Evolutionary conservation across 1,284 basidiomycete genomes (phyloP).

Genomic region (Ganoderma boninense): DNA sequence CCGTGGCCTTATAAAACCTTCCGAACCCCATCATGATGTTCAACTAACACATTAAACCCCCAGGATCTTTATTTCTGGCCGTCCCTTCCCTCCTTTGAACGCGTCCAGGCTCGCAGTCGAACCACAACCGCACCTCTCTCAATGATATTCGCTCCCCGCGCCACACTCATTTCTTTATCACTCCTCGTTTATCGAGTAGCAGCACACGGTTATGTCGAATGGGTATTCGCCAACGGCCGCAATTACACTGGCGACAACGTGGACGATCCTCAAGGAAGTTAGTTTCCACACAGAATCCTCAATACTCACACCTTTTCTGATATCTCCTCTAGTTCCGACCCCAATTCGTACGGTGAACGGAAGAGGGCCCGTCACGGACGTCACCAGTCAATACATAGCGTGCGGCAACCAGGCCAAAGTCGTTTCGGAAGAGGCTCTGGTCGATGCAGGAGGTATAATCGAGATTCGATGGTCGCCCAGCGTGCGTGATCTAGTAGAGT

Average conservation of each 20-base stretch:
- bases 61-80: not conserved
- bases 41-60: too few species aligned
- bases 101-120: not conserved
- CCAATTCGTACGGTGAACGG: not conserved
- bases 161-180: not conserved
- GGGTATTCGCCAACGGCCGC: not conserved
- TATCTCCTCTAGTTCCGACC: not conserved
- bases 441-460: not conserved
- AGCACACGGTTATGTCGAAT: not conserved
- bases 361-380: not conserved
- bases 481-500: not conserved
- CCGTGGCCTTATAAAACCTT: not conserved
- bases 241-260: not conserved
- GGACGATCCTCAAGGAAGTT: not conserved
- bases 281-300: not conserved
- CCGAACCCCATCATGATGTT: too few species aligned
- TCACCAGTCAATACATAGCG: not conserved
- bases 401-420: slow-evolving; percentile 3
- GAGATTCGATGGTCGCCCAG: not conserved
- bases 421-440: not conserved
- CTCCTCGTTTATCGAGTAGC: not conserved
- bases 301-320: not conserved
- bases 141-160: not conserved
- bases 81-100: not conserved
- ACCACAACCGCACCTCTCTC: not conserved